These are phyloP conservation scores for Blastobotrys americana DNA, from an alignment of 805 yeast species.

Conservation along the genomic window DNA sequence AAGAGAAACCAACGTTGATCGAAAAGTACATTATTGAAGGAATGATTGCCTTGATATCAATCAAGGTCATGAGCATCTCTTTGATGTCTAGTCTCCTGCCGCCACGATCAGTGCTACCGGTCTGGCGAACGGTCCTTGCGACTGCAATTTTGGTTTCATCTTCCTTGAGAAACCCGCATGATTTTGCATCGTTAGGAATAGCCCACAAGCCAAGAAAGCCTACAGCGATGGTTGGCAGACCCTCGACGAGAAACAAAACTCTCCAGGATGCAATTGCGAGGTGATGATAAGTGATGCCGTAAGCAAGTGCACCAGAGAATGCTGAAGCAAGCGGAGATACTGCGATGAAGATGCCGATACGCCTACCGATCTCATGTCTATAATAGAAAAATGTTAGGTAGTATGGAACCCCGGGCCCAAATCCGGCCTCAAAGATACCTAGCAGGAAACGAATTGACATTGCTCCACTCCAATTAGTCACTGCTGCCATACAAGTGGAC, in stretches of 20 bases:
- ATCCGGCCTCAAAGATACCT: slow-evolving; percentile 32
- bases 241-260: slow-evolving; percentile 43
- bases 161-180: slow-evolving; percentile 43
- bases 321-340: slow-evolving; percentile 44
- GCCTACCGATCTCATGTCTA: slow-evolving; percentile 24
- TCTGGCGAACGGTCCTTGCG: slow-evolving; percentile 13
- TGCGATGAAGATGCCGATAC: slow-evolving; percentile 26
- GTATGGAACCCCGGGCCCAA: slow-evolving; percentile 29
- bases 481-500: slow-evolving; percentile 41
- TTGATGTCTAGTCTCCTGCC: slow-evolving; percentile 5
- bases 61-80: slow-evolving; percentile 9
- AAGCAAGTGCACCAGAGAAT: slow-evolving; percentile 48
- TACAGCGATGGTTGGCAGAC: slow-evolving; percentile 38
- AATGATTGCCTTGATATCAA: slow-evolving; percentile 15
- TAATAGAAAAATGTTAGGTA: slow-evolving; percentile 29
- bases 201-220: slow-evolving; percentile 28
- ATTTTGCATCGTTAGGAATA: slow-evolving; percentile 33
- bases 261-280: slow-evolving; percentile 33
- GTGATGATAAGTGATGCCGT: slow-evolving; percentile 26
- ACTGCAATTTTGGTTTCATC: slow-evolving; percentile 28
- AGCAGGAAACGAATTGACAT: slow-evolving; percentile 37
- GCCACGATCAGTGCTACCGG: slow-evolving; percentile 10
- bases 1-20: slow-evolving; percentile 23
- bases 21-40: slow-evolving; percentile 22
- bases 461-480: slow-evolving; percentile 36